Evolutionary conservation across 305 asterid species (phyloP), one percentile per base, ranked within the genome.

Genomic region (Fraxinus dipetala): DNA sequence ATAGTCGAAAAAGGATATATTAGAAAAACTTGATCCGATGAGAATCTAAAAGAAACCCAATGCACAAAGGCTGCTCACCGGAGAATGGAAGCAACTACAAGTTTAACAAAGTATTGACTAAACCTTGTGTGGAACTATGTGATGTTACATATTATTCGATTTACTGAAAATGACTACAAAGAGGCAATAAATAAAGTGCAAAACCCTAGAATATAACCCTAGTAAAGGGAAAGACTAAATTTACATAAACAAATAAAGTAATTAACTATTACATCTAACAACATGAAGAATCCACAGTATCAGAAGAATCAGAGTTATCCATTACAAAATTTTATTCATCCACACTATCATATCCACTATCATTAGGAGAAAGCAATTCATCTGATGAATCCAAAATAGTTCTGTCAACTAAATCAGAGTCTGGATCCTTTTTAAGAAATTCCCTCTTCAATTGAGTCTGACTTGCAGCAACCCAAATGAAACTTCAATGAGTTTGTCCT

Each of bases 391-490:
- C 45, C 28, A 22, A 28, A 8, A 40, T 28, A 43, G 3, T 59
- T 35, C 54, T 26, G 48, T 73, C 76, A 80, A 31, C 83, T 79
- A 45, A 14, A 45, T 45, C 56, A 14, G 56, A 45, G 56, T 83
- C 80, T 5, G 80, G 18, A 2, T 67, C 43, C 79, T 82, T 75
- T 77, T 78, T 75, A 16, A 32, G 24, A 2, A 40, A 67, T 78
- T 69, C 43, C 43, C 18, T 79, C 84, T 73, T 84, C 81, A 83
- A 75, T 51, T 87, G 84, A 56, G 88, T 83, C 79, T 83, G 86
- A 78, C 40, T 75, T 5, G 87, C 85, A 73, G 70, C 22, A 73
- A 24, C 24, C 63, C 18, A 14, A 14, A 14, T 45, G 56, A 13
- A 13, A 13, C n/a, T 45, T 45, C 56, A 45, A 45, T 45, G 18